Evolutionary conservation across 352 stramenopile species (phyloP).

Genomic region (Phytophthora citricola): DNA sequence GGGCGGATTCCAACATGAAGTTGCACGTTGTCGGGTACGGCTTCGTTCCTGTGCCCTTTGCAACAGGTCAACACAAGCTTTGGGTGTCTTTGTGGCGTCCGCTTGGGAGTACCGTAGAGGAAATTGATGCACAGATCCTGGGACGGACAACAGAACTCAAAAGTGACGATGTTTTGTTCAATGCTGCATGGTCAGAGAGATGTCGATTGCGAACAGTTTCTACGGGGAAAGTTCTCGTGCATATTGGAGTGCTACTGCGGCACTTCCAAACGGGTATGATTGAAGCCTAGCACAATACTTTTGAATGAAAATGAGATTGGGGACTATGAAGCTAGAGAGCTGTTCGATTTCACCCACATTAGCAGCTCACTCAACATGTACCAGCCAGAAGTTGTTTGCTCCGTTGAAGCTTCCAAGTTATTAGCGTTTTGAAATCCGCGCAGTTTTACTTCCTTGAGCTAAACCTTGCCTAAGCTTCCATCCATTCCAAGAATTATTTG

Average conservation of each 20-base stretch:
- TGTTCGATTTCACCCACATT: no score
- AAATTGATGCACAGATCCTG: constrained; percentile 55
- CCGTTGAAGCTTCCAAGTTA: no score
- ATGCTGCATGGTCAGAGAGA: constrained; percentile 58
- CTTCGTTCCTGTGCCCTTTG: constrained; percentile 65
- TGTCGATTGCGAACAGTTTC: constrained; percentile 72
- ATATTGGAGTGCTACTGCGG: constrained; percentile 56
- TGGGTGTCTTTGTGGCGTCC: constrained; percentile 63
- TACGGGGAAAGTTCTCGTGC: constrained; percentile 57
- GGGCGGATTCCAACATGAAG: constrained; percentile 54
- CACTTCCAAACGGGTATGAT: constrained; percentile 51
- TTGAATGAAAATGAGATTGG: no score
- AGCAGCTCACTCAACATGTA: no score
- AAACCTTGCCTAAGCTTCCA: no score
- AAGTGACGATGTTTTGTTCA: constrained; percentile 67
- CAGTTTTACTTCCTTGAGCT: neutral
- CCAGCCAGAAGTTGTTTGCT: no score
- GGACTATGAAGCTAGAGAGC: no score
- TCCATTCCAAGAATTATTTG: neutral
- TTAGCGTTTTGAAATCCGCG: no score
- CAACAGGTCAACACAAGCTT: constrained; percentile 54
- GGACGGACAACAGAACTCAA: constrained; percentile 62
- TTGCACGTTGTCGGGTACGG: constrained; percentile 63
- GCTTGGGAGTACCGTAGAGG: constrained; percentile 57
- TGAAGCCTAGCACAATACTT: constrained; percentile 11